phyloP scores from a whole-genome alignment of 805 yeast species.

The Yamadazyma paraphyllophila region DNA sequence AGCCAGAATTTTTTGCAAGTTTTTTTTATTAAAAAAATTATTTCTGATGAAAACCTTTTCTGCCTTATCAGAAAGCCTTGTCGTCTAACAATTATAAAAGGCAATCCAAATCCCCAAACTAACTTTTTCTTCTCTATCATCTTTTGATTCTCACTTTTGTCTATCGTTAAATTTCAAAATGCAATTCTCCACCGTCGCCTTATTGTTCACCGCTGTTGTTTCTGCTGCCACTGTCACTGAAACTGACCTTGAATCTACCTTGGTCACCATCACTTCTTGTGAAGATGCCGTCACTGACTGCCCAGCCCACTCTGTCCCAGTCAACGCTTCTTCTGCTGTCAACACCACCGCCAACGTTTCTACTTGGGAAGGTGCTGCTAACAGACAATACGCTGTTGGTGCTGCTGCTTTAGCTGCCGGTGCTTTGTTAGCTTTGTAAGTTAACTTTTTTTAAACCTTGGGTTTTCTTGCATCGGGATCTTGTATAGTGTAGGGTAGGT shows the following conservation, averaged over 20 bases:
- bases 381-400: conserved; percentile 18
- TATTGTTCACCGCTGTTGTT: conserved; percentile 18
- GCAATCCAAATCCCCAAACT: not conserved
- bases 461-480: conserved; percentile 7
- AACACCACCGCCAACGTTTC: conserved; percentile 21
- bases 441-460: not conserved
- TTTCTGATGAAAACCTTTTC: not conserved
- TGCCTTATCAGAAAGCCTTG: not conserved
- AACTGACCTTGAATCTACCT: conserved; percentile 31
- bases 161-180: conserved; percentile 24
- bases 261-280: conserved; percentile 44
- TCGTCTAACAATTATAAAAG: conserved; percentile 1
- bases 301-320: conserved; percentile 30
- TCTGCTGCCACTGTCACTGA: conserved; percentile 31
- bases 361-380: conserved; percentile 20
- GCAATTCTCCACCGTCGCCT: conserved; percentile 33
- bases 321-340: conserved; percentile 13
- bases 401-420: conserved; percentile 23
- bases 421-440: conserved; percentile 20
- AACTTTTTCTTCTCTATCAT: not conserved
- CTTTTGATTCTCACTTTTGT: conserved; percentile 8
- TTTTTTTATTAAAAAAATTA: not conserved
- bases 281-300: conserved; percentile 41
- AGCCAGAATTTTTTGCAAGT: not conserved
- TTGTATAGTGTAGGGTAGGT: conserved; percentile 7